Conservation (phyloP, 169 alveolate species). For the Plasmodium knowlesi region DNA sequence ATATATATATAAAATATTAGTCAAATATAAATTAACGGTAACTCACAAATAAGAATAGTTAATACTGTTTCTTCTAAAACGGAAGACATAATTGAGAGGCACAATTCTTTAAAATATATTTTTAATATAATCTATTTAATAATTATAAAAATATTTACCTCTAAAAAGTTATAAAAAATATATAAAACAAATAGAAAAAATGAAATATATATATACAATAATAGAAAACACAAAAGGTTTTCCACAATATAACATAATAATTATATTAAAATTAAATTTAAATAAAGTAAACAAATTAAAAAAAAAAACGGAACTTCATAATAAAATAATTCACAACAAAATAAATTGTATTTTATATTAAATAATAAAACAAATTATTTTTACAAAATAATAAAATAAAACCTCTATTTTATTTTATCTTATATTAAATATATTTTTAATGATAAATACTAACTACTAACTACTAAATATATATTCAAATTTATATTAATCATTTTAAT, state of each 20-base stretch:
- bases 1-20: neutral
- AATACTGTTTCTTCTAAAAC: neutral
- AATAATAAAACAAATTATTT: neutral
- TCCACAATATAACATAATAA: neutral
- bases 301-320: neutral
- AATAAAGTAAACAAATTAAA: neutral
- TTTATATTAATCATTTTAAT: no score
- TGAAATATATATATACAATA: neutral
- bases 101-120: neutral
- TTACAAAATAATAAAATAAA: constrained; percentile 4
- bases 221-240: neutral
- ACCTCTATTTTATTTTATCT: neutral
- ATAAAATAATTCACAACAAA: neutral
- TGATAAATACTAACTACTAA: neutral
- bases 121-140: neutral
- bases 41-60: neutral
- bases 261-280: neutral
- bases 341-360: neutral
- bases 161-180: neutral
- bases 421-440: no score
- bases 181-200: neutral
- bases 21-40: neutral
- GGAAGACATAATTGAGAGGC: neutral
- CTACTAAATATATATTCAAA: neutral
- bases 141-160: neutral